Evolutionary conservation across 2,329 filamentous ascomycete species (phyloP), one percentile per base, ranked within the genome.

Genomic region (Metarhizium humberi): DNA sequence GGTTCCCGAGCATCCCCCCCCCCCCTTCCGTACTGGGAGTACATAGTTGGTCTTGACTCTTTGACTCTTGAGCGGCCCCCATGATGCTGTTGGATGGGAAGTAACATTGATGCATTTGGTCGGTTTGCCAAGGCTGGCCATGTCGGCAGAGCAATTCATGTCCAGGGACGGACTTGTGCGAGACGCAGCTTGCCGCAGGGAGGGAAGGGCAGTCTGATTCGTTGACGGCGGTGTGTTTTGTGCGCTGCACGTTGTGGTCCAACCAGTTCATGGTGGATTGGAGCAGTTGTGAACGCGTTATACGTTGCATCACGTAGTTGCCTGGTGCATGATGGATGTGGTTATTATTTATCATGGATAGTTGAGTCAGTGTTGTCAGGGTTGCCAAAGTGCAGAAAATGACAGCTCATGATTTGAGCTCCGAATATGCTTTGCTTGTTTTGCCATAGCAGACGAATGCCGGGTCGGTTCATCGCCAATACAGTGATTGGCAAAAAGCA

Each of bases 151-250:
- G 52, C 45, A 50, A 54, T 54, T 30, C 13, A 29, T n/a, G 32
- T 14, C 18, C 34, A 18, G 32, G 16, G n/a, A 40, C 49, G 20
- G 43, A 18, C 25, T 46, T 13, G 25, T 46, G 43, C 43, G 43
- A 46, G 43, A 46, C 13, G 43, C 20, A 46, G 20, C n/a, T 14
- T 25, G n/a, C 25, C 25, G n/a, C 43, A 14, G 40, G 6, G 6
- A 6, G 11, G 40, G n/a, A 18, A 18, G 13, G n/a, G 13, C n/a
- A 6, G n/a, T 43, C 38, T 10, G 11, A 7, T 53, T 49, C 52
- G 54, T 25, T 51, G 11, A 38, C 25, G 49, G 54, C 54, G 54
- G 54, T 52, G 54, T 55, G 50, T 55, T 51, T 55, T 11, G 43
- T 42, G 40, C 43, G 11, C 32, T 30, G n/a, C 29, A 48, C 30